Percentiles rank a stretch among this genome's conserved stretches.
These are phyloP conservation scores for Phytophthora pluvialis DNA, from an alignment of 352 stramenopile species.

Conservation along the genomic window DNA sequence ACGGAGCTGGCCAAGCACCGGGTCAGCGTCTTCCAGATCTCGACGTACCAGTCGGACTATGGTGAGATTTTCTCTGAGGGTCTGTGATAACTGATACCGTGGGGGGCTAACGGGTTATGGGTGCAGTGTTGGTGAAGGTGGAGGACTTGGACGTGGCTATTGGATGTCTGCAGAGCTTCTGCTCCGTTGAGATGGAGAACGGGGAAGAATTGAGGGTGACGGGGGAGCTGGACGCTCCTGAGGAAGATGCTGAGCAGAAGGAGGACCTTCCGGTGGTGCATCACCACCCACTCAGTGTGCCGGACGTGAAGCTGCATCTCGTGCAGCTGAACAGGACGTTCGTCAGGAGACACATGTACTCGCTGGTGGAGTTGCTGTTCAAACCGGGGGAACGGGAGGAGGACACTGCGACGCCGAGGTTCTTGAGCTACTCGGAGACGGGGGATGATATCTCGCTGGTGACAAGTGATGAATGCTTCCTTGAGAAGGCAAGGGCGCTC, in stretches of 20 bases:
- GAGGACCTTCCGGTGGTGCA: conserved; percentile 40
- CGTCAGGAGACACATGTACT: conserved; percentile 61
- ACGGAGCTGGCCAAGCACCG: conserved; percentile 52
- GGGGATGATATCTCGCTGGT: conserved; percentile 65
- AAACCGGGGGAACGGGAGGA: conserved; percentile 17
- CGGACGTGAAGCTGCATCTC: conserved; percentile 57
- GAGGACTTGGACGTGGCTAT: conserved; percentile 58
- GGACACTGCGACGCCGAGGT: conserved; percentile 11
- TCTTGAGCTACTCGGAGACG: conserved; percentile 69
- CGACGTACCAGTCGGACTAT: conserved; percentile 76
- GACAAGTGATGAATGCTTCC: conserved; percentile 53
- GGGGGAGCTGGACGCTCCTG: background rate
- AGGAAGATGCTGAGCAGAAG: conserved; percentile 7
- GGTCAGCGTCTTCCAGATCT: conserved; percentile 78
- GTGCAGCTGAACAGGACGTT: conserved; percentile 57
- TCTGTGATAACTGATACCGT: conserved; percentile 1
- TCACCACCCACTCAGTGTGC: conserved; percentile 62
- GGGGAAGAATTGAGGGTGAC: conserved; percentile 26
- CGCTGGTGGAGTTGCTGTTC: conserved; percentile 63
- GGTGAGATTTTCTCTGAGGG: conserved; percentile 33
- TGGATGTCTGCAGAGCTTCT: conserved; percentile 58
- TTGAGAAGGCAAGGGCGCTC: conserved; percentile 44
- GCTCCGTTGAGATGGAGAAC: conserved; percentile 59
- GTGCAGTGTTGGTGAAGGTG: conserved; percentile 65
- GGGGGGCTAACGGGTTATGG: conserved; percentile 2